Evolutionary conservation across 768 basidiomycete species (phyloP).

Genomic region (Suillus subalutaceus): DNA sequence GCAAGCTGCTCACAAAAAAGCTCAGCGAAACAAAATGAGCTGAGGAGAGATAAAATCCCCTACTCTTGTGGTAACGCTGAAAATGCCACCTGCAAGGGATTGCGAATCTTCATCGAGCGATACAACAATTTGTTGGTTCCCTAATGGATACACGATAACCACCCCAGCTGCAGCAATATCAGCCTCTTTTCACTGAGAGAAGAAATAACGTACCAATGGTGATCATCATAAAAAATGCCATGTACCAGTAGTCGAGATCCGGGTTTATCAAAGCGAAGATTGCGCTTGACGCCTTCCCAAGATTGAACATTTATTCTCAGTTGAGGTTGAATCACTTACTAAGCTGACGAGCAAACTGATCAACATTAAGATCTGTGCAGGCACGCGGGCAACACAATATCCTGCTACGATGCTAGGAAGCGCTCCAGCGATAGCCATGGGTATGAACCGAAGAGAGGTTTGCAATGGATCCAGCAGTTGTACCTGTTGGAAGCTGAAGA

Average conservation of each 20-base stretch:
- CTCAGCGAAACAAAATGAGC: neutral
- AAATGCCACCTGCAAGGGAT: conserved; percentile 37
- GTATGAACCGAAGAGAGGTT: conserved; percentile 36
- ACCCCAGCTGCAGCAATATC: conserved; percentile 21
- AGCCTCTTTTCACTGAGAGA: neutral
- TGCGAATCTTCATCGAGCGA: conserved; percentile 37
- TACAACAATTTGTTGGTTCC: conserved; percentile 33
- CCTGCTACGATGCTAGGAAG: conserved; percentile 22
- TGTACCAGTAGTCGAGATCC: conserved; percentile 34
- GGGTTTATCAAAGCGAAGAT: conserved; percentile 37
- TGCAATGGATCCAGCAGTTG: conserved; percentile 30
- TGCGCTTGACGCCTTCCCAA: conserved; percentile 30
- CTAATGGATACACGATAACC: conserved; percentile 36
- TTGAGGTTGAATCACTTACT: conserved; percentile 22
- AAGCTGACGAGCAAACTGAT: conserved; percentile 30
- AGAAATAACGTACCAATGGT: conserved; percentile 21
- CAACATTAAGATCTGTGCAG: conserved; percentile 32
- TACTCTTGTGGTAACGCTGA: conserved; percentile 35
- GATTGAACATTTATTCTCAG: neutral
- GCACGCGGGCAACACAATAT: conserved; percentile 29
- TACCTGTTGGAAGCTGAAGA: conserved; percentile 35
- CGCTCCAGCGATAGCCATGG: conserved; percentile 36
- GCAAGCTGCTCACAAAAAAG: conserved; percentile 27
- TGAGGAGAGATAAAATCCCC: conserved; percentile 12
- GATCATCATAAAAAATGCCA: conserved; percentile 35